Evolutionary conservation across 768 basidiomycete genomes (phyloP), one percentile per base, ranked within the genome.

Genomic region (Neoboletus magnificus): DNA sequence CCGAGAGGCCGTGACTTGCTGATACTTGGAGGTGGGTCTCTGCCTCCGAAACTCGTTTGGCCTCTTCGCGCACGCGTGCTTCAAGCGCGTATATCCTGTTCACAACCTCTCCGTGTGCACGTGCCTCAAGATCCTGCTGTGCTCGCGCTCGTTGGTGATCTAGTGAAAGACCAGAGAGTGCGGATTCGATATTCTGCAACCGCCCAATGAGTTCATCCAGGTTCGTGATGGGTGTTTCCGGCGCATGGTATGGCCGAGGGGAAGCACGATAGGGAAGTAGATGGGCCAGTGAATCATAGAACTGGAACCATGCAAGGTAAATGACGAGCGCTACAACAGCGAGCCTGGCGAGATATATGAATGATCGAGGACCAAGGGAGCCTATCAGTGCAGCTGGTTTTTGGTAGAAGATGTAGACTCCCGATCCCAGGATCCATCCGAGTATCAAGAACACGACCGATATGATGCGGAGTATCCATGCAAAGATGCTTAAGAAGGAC

Each of bases 181-280:
- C 83, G 25, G 71, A 76, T 68, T 92, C 90, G 39, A 92, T 78
- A 35, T 74, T 74, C 56, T 80, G 79, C 13, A 93, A 70, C 10
- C 89, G 82, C 8, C 76, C 74, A 3, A 83, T 76, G 23, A 92
- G 73, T 52, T 89, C 89, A 5, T 80, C 78, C 20, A 91, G 73
- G 66, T 89, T 80, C n/a, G 79, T 76, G 1, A 83, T 81, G 1
- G 88, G 87, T 10, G 74, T 67, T 11, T 81, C 79, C 0, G 88
- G 85, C 1, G 83, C 72, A 2, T 72, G 69, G 63, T 84, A 91
- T 8, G 74, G 66, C 3, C 61, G 68, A 5, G 64, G 52, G 29
- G 68, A 52, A 48, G 68, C 29, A 59, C 72, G 64, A 65, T 65
- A 63, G 56, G 79, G 67, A 59, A 79, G 50, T 9, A 72, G 39